A percentile compares a stretch with the other conserved stretches of the same genome.
Conservation (phyloP, 345 rosid genomes). For the Sisymbrium irio region DNA sequence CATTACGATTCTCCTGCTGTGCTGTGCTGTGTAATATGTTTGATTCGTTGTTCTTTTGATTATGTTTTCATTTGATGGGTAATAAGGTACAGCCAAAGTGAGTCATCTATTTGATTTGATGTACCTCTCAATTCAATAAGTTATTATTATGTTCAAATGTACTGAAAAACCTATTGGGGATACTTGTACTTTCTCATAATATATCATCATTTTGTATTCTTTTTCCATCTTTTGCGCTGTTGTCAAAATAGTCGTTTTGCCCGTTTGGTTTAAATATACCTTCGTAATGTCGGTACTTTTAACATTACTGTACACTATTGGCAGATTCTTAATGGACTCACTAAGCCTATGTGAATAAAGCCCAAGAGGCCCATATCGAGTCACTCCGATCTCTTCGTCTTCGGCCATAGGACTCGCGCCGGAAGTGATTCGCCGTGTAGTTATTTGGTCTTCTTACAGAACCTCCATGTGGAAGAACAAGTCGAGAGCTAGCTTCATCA, state of each 20-base stretch:
- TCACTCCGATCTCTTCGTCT: background rate
- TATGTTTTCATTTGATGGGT: slow-evolving; percentile 28
- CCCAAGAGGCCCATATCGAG: slow-evolving; percentile 16
- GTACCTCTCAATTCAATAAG: slow-evolving; percentile 30
- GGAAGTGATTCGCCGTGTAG: slow-evolving; percentile 5
- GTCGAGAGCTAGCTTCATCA: background rate
- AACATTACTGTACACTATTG: background rate
- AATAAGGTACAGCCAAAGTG: slow-evolving; percentile 37
- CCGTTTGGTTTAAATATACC: background rate
- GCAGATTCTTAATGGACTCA: background rate
- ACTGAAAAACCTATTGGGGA: slow-evolving; percentile 5
- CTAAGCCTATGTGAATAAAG: background rate
- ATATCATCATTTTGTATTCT: background rate
- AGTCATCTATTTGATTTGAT: slow-evolving; percentile 28
- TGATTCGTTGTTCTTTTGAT: slow-evolving; percentile 25
- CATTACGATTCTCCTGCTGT: slow-evolving; percentile 26
- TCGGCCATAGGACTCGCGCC: slow-evolving; percentile 9
- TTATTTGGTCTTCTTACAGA: background rate
- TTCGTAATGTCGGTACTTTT: background rate
- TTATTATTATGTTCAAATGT: slow-evolving; percentile 17
- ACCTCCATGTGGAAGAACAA: slow-evolving; percentile 31
- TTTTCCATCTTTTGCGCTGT: background rate
- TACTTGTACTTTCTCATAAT: background rate
- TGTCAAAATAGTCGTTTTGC: background rate
- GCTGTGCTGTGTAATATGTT: slow-evolving; percentile 35